Conservation (phyloP, 1,139 yeast genomes). For the Yamadazyma mexicana region DNA sequence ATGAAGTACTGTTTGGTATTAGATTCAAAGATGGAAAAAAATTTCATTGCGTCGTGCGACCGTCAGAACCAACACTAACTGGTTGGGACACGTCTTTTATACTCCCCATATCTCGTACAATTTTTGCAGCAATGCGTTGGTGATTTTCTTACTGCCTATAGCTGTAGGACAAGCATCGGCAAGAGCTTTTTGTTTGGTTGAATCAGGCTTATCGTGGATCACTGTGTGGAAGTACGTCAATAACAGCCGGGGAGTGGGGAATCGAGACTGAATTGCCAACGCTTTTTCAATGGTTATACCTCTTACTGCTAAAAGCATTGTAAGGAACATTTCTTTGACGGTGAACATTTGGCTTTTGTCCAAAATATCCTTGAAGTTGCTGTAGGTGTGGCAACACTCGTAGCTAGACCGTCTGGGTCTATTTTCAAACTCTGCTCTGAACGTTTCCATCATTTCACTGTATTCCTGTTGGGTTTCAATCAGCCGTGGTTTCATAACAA, state of each 20-base stretch:
- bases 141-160: conserved; percentile 62
- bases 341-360: conserved; percentile 72
- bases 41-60: conserved; percentile 5
- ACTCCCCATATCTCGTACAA: conserved; percentile 64
- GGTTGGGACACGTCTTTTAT: neutral
- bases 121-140: conserved; percentile 58
- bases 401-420: conserved; percentile 17
- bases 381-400: conserved; percentile 64
- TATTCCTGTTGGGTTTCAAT: conserved; percentile 58
- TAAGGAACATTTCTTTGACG: conserved; percentile 71
- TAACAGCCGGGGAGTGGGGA: conserved; percentile 61
- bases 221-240: conserved; percentile 32
- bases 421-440: conserved; percentile 44
- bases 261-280: conserved; percentile 63
- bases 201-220: conserved; percentile 17
- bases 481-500: conserved; percentile 51
- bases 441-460: conserved; percentile 34
- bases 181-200: conserved; percentile 44
- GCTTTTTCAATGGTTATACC: conserved; percentile 91
- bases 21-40: conserved; percentile 3
- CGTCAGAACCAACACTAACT: neutral
- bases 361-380: conserved; percentile 67
- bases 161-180: conserved; percentile 47
- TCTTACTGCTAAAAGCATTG: conserved; percentile 73
- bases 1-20: too few relatives aligned